phyloP scores from a whole-genome alignment of 352 stramenopile species.

The Elongisporangium anandrum region DNA sequence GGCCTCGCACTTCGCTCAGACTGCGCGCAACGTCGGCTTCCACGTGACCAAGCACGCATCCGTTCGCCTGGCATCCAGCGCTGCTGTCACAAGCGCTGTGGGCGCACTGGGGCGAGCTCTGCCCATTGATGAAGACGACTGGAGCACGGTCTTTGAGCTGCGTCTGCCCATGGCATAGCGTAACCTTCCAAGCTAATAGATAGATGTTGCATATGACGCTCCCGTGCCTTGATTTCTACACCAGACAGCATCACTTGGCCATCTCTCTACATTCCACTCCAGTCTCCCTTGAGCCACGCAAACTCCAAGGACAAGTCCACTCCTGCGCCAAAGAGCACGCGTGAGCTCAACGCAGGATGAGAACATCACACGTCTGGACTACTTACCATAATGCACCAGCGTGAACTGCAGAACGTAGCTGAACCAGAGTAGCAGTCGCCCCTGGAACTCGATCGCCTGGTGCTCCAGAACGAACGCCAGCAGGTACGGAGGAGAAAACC shows the following conservation, averaged over 20 bases:
- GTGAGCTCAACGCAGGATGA: too few relatives aligned
- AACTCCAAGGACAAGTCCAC: neutral
- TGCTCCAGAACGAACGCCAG: conserved; percentile 31
- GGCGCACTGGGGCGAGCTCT: conserved; percentile 35
- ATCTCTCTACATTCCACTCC: neutral
- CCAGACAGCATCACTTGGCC: too few relatives aligned
- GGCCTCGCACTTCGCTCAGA: conserved; percentile 42
- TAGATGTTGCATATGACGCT: neutral
- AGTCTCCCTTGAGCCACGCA: neutral
- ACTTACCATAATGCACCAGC: conserved; percentile 26
- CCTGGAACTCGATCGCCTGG: conserved; percentile 21
- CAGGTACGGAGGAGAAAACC: conserved; percentile 20
- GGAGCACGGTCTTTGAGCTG: conserved; percentile 50
- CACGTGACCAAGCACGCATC: conserved; percentile 31
- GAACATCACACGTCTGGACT: too few relatives aligned
- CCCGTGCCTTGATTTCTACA: neutral
- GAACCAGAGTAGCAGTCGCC: conserved; percentile 24
- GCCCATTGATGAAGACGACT: conserved; percentile 46
- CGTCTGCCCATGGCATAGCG: conserved; percentile 4
- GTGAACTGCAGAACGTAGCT: conserved; percentile 21
- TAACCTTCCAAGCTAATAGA: neutral
- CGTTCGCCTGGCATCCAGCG: conserved; percentile 20
- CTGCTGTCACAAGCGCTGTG: conserved; percentile 25
- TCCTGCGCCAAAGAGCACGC: too few relatives aligned
- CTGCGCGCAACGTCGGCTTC: conserved; percentile 33